Base-by-base conservation (phyloP, 2,329 filamentous ascomycete genomes). In the Aureobasidium melanogenum region DNA sequence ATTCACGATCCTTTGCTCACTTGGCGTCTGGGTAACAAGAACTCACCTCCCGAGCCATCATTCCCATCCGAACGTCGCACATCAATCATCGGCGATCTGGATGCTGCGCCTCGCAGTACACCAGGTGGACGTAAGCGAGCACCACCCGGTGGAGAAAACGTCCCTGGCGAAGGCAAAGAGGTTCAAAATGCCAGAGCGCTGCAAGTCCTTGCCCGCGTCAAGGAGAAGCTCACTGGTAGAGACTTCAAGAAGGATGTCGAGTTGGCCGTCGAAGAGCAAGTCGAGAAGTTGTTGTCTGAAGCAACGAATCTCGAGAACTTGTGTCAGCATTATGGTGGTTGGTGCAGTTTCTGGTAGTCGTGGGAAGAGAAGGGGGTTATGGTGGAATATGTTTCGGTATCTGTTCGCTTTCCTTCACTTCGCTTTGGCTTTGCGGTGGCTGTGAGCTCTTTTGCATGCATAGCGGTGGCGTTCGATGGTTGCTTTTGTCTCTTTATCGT, bases 1-100 rank as follows among this genome's bases (percentile, higher is more conserved):
- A 97, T 99, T 67, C 95, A 99, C 73, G 94, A 99, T 73, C 94
- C 95, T n/a, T 84, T 99, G 44, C 88, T 99, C 60, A 99, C 92
- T 52, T 99, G 94, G 94, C 88, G 94, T 68, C 83, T 99, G 50
- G 82, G 82, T 64, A 80, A 81, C 62, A 81, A 82, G 62, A 84
- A 86, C 65, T 83, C 82, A 7, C 84, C 84, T 2, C 80, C 79
- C 5, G 79, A 84, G 60, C 79, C 82, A 32, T 81, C 82, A 38
- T 85, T 85, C 72, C 79, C 79, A 7, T 81, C 82, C 0, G 84
- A 86, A 67, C 83, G 84, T 55, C 80, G 84, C 62, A 78, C 80
- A 63, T 83, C 81, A 43, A 80, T 85, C 66, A 82, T 85, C 66
- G 79, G 79, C 61, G 72, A 74, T 44, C 12, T 65, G 17, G 60